Evolutionary conservation across 2,329 filamentous ascomycete genomes (phyloP).

Genomic region (Xylariaceae sp.): DNA sequence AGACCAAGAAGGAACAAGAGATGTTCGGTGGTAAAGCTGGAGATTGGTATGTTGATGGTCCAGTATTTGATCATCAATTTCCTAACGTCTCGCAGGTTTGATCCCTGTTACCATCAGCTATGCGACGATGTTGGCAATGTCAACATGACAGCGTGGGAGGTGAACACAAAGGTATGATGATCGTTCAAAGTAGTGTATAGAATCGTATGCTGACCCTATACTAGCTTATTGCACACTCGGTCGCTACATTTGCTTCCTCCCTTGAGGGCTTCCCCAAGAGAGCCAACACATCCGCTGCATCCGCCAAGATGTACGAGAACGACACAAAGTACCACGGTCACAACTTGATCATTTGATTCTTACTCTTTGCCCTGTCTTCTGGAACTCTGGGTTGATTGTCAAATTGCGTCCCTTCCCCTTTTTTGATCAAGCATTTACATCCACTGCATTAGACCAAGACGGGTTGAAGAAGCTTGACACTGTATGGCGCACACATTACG

Average conservation of each 20-base stretch:
- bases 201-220: neutral
- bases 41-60: conserved; percentile 32
- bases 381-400: no score
- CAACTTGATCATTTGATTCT: conserved; percentile 40
- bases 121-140: conserved; percentile 57
- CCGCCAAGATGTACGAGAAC: conserved; percentile 27
- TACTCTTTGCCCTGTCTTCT: no score
- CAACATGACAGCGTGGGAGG: conserved; percentile 55
- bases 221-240: conserved; percentile 64
- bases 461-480: no score
- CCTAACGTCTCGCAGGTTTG: conserved; percentile 15
- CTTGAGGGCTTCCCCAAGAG: conserved; percentile 63
- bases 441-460: no score
- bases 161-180: conserved; percentile 52
- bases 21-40: conserved; percentile 54
- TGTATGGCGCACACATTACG: no score
- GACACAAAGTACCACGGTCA: conserved; percentile 45
- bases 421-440: no score
- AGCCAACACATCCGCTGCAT: conserved; percentile 20
- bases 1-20: conserved; percentile 47
- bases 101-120: conserved; percentile 58
- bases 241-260: conserved; percentile 64
- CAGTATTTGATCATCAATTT: neutral
- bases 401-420: no score
- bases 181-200: neutral